These are phyloP conservation scores for Salvia rosmarinus DNA, from an alignment of 257 asterid species.

Conservation along the genomic window DNA sequence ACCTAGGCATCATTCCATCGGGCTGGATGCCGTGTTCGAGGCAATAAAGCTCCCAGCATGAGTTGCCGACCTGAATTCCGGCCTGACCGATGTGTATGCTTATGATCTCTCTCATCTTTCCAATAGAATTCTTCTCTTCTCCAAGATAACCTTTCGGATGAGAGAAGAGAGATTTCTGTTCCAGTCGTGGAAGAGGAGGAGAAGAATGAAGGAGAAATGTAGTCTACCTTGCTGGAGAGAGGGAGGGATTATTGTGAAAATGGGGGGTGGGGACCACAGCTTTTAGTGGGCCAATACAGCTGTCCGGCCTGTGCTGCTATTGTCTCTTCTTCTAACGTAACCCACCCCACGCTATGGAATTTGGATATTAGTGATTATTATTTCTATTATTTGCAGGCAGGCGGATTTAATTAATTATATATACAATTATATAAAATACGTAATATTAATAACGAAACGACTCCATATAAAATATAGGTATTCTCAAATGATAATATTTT, in stretches of 20 bases:
- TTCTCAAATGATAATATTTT: too few species aligned
- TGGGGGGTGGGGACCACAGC: slow-evolving; percentile 20
- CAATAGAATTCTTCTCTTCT: slow-evolving; percentile 17
- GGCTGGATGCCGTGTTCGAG: slow-evolving; percentile 51
- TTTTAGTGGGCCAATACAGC: background rate
- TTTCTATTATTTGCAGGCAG: too few species aligned
- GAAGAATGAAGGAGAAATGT: slow-evolving; percentile 2
- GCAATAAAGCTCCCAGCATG: slow-evolving; percentile 53
- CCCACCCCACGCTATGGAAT: too few species aligned
- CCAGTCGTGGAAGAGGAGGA: background rate
- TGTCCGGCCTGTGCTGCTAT: too few species aligned
- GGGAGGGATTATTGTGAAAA: background rate
- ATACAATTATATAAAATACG: too few species aligned
- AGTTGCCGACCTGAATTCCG: slow-evolving; percentile 55
- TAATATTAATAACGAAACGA: too few species aligned
- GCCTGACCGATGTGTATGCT: slow-evolving; percentile 53
- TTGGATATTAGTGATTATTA: too few species aligned
- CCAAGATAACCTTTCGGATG: background rate
- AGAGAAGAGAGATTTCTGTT: slow-evolving; percentile 12
- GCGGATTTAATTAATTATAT: too few species aligned
- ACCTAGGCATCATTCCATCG: slow-evolving; percentile 56
- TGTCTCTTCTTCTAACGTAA: too few species aligned
- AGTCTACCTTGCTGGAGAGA: background rate
- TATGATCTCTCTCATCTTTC: slow-evolving; percentile 45
- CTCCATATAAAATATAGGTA: too few species aligned